phyloP scores from a whole-genome alignment of 2,329 filamentous ascomycete species.

The Aspergillus ruber region DNA sequence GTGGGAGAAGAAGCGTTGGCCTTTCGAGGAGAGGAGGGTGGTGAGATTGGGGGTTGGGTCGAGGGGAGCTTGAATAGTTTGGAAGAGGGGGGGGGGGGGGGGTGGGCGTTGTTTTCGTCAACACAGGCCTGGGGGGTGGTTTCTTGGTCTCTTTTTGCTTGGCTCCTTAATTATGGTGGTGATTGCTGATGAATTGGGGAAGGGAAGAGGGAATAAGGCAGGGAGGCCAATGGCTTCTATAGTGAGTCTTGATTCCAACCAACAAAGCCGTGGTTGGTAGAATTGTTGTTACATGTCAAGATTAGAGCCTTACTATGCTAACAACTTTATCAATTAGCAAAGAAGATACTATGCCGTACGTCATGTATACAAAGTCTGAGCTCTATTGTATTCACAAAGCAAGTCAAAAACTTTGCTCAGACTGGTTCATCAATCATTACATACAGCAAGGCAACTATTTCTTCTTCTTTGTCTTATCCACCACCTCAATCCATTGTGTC shows the following conservation, averaged over 20 bases:
- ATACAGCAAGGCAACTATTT: slow-evolving; percentile 31
- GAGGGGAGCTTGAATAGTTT: slow-evolving; percentile 8
- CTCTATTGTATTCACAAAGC: no score
- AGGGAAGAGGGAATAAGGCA: background rate
- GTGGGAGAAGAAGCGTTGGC: slow-evolving; percentile 8
- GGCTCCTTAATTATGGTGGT: background rate
- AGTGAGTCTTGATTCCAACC: no score
- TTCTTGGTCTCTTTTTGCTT: background rate
- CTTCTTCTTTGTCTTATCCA: slow-evolving; percentile 64
- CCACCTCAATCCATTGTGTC: slow-evolving; percentile 55
- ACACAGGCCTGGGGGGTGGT: slow-evolving; percentile 3
- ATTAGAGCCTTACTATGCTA: no score
- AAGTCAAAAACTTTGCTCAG: no score
- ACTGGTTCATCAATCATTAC: no score
- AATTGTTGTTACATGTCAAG: no score
- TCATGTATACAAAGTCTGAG: no score
- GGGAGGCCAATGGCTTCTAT: background rate
- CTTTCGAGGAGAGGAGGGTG: slow-evolving; percentile 6
- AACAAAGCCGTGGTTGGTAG: no score
- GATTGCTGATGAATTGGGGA: background rate
- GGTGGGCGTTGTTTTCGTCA: slow-evolving; percentile 5
- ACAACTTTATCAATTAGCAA: no score
- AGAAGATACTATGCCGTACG: no score
- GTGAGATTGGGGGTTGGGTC: slow-evolving; percentile 10
- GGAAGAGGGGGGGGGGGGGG: slow-evolving; percentile 7